phyloP scores from a whole-genome alignment of 345 rosid genomes.

The Diplotaxis tenuifolia region DNA sequence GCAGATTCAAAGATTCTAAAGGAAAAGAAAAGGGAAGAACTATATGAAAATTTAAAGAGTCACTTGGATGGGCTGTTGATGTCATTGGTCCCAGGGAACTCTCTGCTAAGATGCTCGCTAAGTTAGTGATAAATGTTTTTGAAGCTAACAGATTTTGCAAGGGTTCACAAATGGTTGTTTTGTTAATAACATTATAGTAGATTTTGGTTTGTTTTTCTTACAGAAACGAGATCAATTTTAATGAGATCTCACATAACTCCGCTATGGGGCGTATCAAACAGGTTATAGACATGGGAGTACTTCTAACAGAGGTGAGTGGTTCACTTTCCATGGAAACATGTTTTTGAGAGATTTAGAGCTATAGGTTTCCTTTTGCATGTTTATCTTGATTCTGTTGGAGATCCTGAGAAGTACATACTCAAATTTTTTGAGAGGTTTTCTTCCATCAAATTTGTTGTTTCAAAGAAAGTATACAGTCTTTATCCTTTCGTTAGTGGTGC shows the following conservation, averaged over 20 bases:
- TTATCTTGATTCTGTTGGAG: slow-evolving; percentile 91
- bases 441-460: slow-evolving; percentile 79
- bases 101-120: slow-evolving; percentile 86
- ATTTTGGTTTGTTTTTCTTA: slow-evolving; percentile 11
- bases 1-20: slow-evolving; percentile 93
- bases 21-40: slow-evolving; percentile 87
- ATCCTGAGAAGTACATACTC: slow-evolving; percentile 74
- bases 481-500: slow-evolving; percentile 97
- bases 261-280: slow-evolving; percentile 76
- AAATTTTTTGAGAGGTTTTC: slow-evolving; percentile 80
- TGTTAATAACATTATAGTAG: not conserved
- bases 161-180: too few species aligned
- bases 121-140: slow-evolving; percentile 45
- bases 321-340: too few species aligned
- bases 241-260: slow-evolving; percentile 90
- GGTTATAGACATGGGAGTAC: slow-evolving; percentile 72
- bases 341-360: not conserved
- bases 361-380: slow-evolving; percentile 45
- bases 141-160: not conserved
- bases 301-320: slow-evolving; percentile 86
- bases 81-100: slow-evolving; percentile 92
- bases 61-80: slow-evolving; percentile 94
- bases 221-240: slow-evolving; percentile 81
- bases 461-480: slow-evolving; percentile 96
- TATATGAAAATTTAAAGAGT: slow-evolving; percentile 72